Base-by-base conservation (phyloP, 2,329 filamentous ascomycete species). In the Penicillium corylophilum region DNA sequence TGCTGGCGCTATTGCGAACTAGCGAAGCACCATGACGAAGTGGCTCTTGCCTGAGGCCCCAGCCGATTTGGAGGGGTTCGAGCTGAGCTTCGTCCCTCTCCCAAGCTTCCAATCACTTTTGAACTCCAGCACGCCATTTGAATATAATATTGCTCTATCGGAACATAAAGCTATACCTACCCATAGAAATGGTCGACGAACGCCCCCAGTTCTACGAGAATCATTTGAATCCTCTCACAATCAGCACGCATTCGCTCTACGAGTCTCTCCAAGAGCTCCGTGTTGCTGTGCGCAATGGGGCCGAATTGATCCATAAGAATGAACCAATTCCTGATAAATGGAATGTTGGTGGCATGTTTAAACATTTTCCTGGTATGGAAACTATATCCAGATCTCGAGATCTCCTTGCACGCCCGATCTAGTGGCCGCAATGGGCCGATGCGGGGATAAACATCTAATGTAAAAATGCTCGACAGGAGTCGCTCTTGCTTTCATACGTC, bases 401-500 rank as follows among this genome's bases (percentile, higher is more conserved):
- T 24, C 18, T 9, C 28, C 22, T 26, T n/a, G 4, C 26, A 44
- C 26, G 8, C 24, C 22, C 22, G 24, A 22, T 36, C 16, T 43
- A 13, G 13, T 3, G 18, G 24, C 33, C 16, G 40, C 26, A 24
- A 2, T 9, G 24, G 16, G 15, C 18, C 39, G n/a, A 20, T 39
- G 23, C 15, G 24, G 16, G 28, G 12, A n/a, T 39, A 22, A 20
- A 41, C 13, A 9, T n/a, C 22, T 24, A 8, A 44, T 33, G 40
- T 62, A 42, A 56, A 39, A 6, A 10, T 15, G 35, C 13, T 18
- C 22, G 24, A n/a, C 51, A 73, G 72, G 72, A 12, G 61, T 72
- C 41, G 64, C 67, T 31, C 59, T 73, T 40, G 61, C 69, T 38
- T 71, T 72, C 43, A 61, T 74, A 12, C 70, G 72, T n/a, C 63